Percentiles rank a stretch among this genome's conserved stretches.
phyloP scores from a whole-genome alignment of 225 moss, liverwort and hornwort genomes.

The Sphagnum tenellum region DNA sequence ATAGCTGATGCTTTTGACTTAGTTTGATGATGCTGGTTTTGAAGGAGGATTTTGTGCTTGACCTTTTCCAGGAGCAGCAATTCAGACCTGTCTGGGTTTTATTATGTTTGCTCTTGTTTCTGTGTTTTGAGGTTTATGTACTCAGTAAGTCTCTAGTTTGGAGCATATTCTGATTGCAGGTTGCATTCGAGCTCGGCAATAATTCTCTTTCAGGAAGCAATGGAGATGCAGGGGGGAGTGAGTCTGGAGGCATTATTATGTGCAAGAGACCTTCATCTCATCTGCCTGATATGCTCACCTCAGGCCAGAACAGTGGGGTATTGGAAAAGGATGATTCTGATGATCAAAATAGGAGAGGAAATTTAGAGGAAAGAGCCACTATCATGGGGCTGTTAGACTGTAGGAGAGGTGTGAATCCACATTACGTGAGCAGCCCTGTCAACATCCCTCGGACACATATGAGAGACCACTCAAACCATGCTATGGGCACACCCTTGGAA shows the following conservation, averaged over 20 bases:
- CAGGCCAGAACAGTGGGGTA: conserved; percentile 41
- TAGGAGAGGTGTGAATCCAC: conserved; percentile 12
- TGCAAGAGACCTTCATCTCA: conserved; percentile 74
- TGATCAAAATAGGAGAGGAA: conserved; percentile 23
- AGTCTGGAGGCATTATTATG: conserved; percentile 12
- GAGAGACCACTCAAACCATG: conserved; percentile 20
- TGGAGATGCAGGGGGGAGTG: conserved; percentile 21
- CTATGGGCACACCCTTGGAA: conserved; percentile 13
- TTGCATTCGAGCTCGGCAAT: conserved; percentile 19
- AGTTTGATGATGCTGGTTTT: no score
- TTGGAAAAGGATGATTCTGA: conserved; percentile 29
- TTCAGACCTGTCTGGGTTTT: no score
- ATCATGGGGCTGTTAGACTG: conserved; percentile 16
- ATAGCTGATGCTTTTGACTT: no score
- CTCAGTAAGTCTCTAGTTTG: no score
- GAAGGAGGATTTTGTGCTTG: no score
- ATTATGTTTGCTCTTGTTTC: no score
- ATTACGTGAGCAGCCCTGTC: conserved; percentile 41
- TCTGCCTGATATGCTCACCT: conserved; percentile 68
- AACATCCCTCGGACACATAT: conserved; percentile 49
- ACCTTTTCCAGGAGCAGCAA: no score
- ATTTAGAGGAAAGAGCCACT: conserved; percentile 11
- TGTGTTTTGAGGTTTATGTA: no score
- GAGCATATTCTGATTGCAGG: no score
- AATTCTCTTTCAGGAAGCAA: conserved; percentile 25